A percentile compares a stretch with the other conserved stretches of the same genome.
phyloP scores from a whole-genome alignment of 495 filamentous ascomycete genomes.

The Neurospora sp. region DNA sequence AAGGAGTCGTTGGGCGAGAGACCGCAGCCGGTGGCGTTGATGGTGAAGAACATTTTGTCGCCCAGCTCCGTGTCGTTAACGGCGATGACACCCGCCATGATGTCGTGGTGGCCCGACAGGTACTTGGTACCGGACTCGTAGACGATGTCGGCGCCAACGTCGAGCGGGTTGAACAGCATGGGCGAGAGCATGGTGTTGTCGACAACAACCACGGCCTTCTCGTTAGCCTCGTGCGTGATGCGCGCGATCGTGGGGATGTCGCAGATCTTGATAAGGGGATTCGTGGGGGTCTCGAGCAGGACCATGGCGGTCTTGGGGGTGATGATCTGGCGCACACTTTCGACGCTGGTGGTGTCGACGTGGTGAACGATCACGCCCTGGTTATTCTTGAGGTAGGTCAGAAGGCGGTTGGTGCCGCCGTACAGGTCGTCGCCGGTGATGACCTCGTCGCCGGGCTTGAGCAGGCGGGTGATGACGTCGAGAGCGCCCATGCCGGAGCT shows the following conservation, averaged over 20 bases:
- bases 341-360: conserved; percentile 77
- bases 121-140: conserved; percentile 99
- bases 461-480: conserved; percentile 90
- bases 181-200: conserved; percentile 99
- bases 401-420: conserved; percentile 86
- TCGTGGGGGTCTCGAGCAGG: conserved; percentile 90
- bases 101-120: conserved; percentile 92
- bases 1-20: conserved; percentile 92
- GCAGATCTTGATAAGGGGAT: conserved; percentile 95
- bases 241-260: conserved; percentile 74
- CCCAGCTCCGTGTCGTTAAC: conserved; percentile 72
- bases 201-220: conserved; percentile 75
- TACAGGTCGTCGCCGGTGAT: conserved; percentile 96
- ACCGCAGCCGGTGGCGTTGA: conserved; percentile 91
- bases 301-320: conserved; percentile 85
- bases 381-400: conserved; percentile 82
- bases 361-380: conserved; percentile 89
- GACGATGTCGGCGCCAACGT: conserved; percentile 88
- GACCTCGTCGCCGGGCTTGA: conserved; percentile 92
- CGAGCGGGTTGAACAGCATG: conserved; percentile 81
- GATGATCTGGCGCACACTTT: conserved; percentile 57
- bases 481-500: conserved; percentile 94
- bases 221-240: conserved; percentile 65
- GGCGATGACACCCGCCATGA: conserved; percentile 96
- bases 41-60: conserved; percentile 88